A percentile compares a stretch with the other conserved stretches of the same genome.
Conservation (phyloP, 441 rosid genomes). For the Breynia disticha region DNA sequence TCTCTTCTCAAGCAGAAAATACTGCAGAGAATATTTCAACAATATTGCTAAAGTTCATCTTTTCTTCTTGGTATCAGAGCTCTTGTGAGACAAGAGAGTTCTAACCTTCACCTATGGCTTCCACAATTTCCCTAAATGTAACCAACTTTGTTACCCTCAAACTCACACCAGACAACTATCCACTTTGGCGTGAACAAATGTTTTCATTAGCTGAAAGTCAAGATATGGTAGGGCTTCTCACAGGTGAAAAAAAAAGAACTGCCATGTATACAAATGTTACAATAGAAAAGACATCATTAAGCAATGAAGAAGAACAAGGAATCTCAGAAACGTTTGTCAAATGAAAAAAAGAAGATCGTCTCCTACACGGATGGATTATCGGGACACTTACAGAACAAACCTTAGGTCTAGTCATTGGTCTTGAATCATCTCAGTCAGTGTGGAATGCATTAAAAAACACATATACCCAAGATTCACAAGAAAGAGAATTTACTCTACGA, state of each 20-base stretch:
- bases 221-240: neutral
- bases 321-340: neutral
- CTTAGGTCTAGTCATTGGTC: neutral
- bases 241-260: neutral
- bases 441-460: slow-evolving; percentile 1
- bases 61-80: neutral
- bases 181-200: neutral
- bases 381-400: neutral
- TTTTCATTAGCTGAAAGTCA: neutral
- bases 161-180: neutral
- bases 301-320: too few species aligned
- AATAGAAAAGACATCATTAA: neutral
- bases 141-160: neutral
- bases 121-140: neutral
- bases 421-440: neutral
- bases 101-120: neutral
- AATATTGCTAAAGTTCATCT: too few species aligned
- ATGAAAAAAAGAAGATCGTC: neutral
- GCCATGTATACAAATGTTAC: neutral
- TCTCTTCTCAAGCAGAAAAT: too few species aligned
- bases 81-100: neutral
- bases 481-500: neutral
- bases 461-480: slow-evolving; percentile 7
- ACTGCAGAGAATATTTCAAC: too few species aligned
- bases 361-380: neutral